A percentile compares a stretch with the other conserved stretches of the same genome.
Evolutionary conservation across 75 land plant species (phyloP).

Genomic region (Azolla pinnata): DNA sequence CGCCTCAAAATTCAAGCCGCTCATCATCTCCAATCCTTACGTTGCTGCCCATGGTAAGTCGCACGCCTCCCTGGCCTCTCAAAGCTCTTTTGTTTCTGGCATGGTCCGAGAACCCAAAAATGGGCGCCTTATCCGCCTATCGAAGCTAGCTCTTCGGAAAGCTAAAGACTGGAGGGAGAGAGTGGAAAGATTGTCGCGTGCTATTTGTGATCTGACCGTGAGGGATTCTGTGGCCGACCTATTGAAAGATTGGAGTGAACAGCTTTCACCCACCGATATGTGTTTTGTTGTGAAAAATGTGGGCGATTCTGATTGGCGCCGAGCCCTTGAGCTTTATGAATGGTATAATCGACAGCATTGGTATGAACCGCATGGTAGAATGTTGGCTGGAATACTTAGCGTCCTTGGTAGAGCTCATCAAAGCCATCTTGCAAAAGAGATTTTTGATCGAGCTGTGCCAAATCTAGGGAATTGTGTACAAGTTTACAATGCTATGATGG

Average conservation of each 20-base stretch:
- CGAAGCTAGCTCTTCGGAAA: conserved; percentile 57
- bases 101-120: conserved; percentile 10
- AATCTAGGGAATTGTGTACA: conserved; percentile 43
- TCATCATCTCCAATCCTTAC: background rate
- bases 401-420: conserved; percentile 73
- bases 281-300: conserved; percentile 64
- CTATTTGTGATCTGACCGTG: conserved; percentile 36
- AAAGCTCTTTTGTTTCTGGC: background rate
- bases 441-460: conserved; percentile 54
- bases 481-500: conserved; percentile 96
- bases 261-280: conserved; percentile 61
- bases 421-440: conserved; percentile 49
- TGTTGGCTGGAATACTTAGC: conserved; percentile 61
- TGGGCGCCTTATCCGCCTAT: conserved; percentile 38
- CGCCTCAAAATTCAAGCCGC: background rate
- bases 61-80: background rate
- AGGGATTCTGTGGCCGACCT: conserved; percentile 66
- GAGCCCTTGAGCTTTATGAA: conserved; percentile 87
- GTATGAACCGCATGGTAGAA: conserved; percentile 59
- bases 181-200: conserved; percentile 45
- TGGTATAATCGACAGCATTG: conserved; percentile 69
- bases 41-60: background rate
- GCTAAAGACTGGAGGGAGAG: conserved; percentile 70
- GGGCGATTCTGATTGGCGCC: conserved; percentile 58
- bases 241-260: conserved; percentile 47